phyloP scores from a whole-genome alignment of 2,329 filamentous ascomycete genomes.

The Trichoderma gracile region DNA sequence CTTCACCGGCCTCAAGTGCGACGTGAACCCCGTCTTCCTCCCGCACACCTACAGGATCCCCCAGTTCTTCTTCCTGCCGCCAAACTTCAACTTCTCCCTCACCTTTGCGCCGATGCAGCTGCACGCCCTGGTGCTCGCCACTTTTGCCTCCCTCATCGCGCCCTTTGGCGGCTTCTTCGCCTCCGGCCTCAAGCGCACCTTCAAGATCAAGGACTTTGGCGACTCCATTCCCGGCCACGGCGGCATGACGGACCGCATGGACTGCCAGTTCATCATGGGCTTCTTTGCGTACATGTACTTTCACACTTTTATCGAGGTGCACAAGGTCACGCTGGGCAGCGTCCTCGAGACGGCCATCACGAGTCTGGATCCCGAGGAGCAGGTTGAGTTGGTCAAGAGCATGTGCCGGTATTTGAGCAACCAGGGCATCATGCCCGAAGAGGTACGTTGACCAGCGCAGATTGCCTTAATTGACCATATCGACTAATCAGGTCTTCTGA shows the following conservation, averaged over 20 bases:
- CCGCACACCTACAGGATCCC: conserved; percentile 73
- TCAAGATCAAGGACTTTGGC: conserved; percentile 99
- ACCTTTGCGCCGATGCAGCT: conserved; percentile 87
- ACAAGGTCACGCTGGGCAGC: conserved; percentile 80
- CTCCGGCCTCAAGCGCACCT: conserved; percentile 94
- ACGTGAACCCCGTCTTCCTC: conserved; percentile 87
- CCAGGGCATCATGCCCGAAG: conserved; percentile 51
- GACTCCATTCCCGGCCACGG: conserved; percentile 97
- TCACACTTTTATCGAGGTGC: conserved; percentile 90
- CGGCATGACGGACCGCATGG: conserved; percentile 98
- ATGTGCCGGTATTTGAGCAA: conserved; percentile 66
- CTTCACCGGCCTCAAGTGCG: conserved; percentile 86
- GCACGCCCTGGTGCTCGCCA: conserved; percentile 85
- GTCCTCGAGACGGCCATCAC: conserved; percentile 92
- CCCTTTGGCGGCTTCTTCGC: conserved; percentile 99
- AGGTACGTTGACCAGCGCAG: conserved; percentile 31
- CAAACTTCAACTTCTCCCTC: conserved; percentile 61
- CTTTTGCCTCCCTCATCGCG: conserved; percentile 93
- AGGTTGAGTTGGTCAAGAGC: conserved; percentile 74
- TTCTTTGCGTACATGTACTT: conserved; percentile 99
- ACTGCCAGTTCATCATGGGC: conserved; percentile 99
- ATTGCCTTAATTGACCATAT: neutral
- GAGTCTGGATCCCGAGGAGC: conserved; percentile 82
- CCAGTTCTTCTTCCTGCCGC: conserved; percentile 69
- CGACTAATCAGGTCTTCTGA: neutral